Base-by-base conservation (phyloP, 768 basidiomycete species). In the Harrya chromipes region DNA sequence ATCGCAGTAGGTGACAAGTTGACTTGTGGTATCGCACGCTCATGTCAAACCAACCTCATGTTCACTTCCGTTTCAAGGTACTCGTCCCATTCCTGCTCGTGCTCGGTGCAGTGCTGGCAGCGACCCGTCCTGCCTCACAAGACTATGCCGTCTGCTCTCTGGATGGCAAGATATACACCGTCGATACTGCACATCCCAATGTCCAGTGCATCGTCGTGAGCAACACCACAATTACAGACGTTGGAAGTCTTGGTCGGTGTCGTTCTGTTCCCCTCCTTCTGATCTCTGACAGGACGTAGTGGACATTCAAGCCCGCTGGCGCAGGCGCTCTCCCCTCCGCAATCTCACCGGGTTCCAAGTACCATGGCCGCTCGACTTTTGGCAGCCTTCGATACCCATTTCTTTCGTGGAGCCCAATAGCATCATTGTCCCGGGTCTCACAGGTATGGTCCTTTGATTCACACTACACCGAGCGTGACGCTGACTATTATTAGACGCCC, bases 351-450 rank as follows among this genome's bases (percentile, higher is more conserved):
- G 14, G 50, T 24, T 55, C n/a, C 55, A 59, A 14, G 23, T 67
- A 17, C 55, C 65, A 11, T 69, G 65, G 67, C 57, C 43, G 27
- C 47, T 58, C 38, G 16, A 47, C 41, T 40, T 61, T 34, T 59
- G 56, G 56, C 59, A 53, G 23, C 40, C 56, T 39, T 56, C 59
- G 40, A 24, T 62, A 14, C 43, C 52, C 42, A 29, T 66, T 29
- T 56, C 60, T 9, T 50, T 64, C 52, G 20, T 75, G 12, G 58
- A 64, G 6, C 48, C 60, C 9, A 65, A 68, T 14, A 75, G 74
- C 20, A 77, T 83, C 42, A 67, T 90, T 12, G 79, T 89, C 6
- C 89, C 89, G 0, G 90, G 89, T 17, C 72, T 92, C 16, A 70
- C 86, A 64, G 88, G 88, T 85, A 61, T 29, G 20, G 64, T 4